phyloP scores from a whole-genome alignment of 2,329 filamentous ascomycete species.

The Teratosphaeria nubilosa region DNA sequence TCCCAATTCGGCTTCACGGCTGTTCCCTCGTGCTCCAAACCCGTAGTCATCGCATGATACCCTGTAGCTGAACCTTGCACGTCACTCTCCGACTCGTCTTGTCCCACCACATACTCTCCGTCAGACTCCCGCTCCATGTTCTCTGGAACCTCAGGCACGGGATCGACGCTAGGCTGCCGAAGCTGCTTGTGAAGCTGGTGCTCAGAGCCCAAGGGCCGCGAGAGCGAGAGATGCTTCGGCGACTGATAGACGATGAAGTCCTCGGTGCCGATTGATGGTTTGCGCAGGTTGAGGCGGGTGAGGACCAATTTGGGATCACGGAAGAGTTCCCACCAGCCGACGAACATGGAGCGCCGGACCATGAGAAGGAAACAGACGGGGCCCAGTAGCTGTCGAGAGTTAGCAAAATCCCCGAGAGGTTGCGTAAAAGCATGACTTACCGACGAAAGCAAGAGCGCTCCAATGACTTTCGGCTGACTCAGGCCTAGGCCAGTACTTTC shows the following conservation, averaged over 20 bases:
- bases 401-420: not conserved
- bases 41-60: not conserved
- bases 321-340: constrained; percentile 58
- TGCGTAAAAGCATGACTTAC: constrained; percentile 40
- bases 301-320: constrained; percentile 5
- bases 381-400: constrained; percentile 53
- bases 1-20: not conserved
- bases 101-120: not conserved
- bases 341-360: constrained; percentile 64
- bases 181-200: not conserved
- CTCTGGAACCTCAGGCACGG: not conserved
- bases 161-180: not conserved
- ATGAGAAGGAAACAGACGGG: constrained; percentile 67
- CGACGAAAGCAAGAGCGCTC: constrained; percentile 61
- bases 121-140: not conserved
- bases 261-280: constrained; percentile 4
- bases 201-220: constrained; percentile 3
- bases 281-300: constrained; percentile 1
- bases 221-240: constrained; percentile 6
- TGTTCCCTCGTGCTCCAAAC: not conserved
- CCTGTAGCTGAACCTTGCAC: not conserved
- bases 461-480: constrained; percentile 57
- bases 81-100: not conserved
- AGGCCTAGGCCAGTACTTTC: constrained; percentile 50
- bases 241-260: constrained; percentile 6